Conservation (phyloP, 164 flowering plant species). For the Vitis rupestris region DNA sequence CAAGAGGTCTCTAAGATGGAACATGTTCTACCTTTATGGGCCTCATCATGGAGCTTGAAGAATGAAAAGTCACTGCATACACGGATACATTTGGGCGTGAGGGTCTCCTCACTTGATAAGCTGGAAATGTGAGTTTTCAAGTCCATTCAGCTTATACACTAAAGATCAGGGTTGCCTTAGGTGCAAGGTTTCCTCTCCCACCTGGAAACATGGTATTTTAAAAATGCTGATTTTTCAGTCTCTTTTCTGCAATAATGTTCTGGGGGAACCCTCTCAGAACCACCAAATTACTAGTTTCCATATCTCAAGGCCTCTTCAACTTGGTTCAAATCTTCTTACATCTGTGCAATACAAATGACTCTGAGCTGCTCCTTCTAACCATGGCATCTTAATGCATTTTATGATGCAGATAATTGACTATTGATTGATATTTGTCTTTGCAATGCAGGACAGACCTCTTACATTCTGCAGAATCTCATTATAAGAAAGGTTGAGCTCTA, state of each 20-base stretch:
- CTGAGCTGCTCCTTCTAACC: neutral
- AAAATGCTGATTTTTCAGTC: neutral
- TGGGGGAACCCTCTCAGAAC: neutral
- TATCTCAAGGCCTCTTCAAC: neutral
- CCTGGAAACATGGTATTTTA: neutral
- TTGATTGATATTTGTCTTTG: conserved; percentile 1
- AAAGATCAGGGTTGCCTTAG: neutral
- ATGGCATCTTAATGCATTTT: neutral
- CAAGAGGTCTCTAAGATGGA: conserved; percentile 79
- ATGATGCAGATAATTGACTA: neutral
- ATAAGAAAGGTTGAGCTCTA: conserved; percentile 58
- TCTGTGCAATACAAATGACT: neutral
- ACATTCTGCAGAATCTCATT: conserved; percentile 47
- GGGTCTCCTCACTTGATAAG: conserved; percentile 66
- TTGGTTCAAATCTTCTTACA: neutral
- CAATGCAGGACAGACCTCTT: conserved; percentile 55
- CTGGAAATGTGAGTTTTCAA: conserved; percentile 62
- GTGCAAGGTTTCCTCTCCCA: conserved; percentile 1
- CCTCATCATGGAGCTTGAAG: conserved; percentile 42
- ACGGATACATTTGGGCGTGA: conserved; percentile 55
- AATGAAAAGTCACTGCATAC: conserved; percentile 29
- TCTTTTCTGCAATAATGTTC: neutral
- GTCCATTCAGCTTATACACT: conserved; percentile 6
- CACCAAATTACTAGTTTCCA: conserved; percentile 1
- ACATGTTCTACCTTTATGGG: conserved; percentile 79